These are phyloP conservation scores for Aspergillus fumigatiaffinis DNA, from an alignment of 2,329 filamentous ascomycete species.

Conservation along the genomic window DNA sequence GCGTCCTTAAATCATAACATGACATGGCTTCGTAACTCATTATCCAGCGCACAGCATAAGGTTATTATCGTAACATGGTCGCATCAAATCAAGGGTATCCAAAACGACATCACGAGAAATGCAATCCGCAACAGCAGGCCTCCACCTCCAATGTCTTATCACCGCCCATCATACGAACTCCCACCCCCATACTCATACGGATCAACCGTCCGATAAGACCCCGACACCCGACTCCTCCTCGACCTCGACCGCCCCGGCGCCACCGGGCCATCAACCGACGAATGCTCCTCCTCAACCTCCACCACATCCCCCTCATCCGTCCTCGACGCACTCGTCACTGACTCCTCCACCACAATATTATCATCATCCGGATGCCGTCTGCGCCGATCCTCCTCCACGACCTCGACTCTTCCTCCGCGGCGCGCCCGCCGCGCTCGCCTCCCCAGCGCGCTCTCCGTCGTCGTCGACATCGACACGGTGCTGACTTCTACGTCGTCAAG, in stretches of 20 bases:
- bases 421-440: constrained; percentile 9
- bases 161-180: constrained; percentile 6
- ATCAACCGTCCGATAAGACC: constrained; percentile 50
- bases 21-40: background rate
- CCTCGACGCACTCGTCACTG: constrained; percentile 21
- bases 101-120: background rate
- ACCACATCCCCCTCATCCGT: constrained; percentile 45
- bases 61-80: background rate
- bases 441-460: constrained; percentile 13
- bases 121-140: too few relatives aligned
- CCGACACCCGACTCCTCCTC: constrained; percentile 35
- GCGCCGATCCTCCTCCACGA: constrained; percentile 34
- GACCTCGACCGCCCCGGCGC: constrained; percentile 31
- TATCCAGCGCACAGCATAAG: background rate
- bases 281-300: constrained; percentile 57
- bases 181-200: constrained; percentile 38
- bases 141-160: background rate
- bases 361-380: constrained; percentile 15
- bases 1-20: background rate
- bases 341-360: constrained; percentile 32
- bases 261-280: constrained; percentile 20
- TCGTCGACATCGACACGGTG: constrained; percentile 22
- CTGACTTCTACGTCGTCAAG: constrained; percentile 8
- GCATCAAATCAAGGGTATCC: background rate
- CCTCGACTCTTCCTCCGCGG: constrained; percentile 10